Conservation (phyloP, 768 basidiomycete genomes). For the Mycena rebaudengoi region DNA sequence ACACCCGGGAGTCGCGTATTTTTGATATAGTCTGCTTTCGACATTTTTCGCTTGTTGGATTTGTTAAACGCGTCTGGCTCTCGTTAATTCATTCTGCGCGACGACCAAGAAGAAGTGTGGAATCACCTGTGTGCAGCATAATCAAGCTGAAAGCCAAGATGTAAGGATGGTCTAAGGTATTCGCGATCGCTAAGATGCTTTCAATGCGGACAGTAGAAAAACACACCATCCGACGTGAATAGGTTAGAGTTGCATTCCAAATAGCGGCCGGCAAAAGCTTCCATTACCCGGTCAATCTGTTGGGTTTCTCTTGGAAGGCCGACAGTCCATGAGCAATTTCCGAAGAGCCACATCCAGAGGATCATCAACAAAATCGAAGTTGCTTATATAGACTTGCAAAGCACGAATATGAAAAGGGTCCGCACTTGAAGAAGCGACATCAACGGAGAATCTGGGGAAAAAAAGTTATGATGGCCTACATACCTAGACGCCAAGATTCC, state of each 20-base stretch:
- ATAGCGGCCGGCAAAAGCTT: conserved; percentile 91
- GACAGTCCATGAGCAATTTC: conserved; percentile 88
- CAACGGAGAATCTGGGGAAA: no score
- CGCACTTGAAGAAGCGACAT: conserved; percentile 45
- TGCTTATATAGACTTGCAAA: conserved; percentile 73
- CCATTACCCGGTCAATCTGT: conserved; percentile 97
- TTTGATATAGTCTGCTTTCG: conserved; percentile 91
- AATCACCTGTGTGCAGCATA: conserved; percentile 98
- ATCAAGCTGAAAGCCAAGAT: conserved; percentile 97
- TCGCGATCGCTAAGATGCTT: background rate
- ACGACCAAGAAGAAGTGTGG: no score
- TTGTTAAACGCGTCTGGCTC: conserved; percentile 99
- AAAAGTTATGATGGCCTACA: no score
- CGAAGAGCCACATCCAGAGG: conserved; percentile 94
- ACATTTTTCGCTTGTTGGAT: conserved; percentile 98
- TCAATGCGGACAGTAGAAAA: background rate
- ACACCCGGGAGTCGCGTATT: conserved; percentile 92
- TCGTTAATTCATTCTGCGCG: no score
- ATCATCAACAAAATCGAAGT: conserved; percentile 81
- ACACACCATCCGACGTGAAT: conserved; percentile 78
- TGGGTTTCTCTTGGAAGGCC: conserved; percentile 95
- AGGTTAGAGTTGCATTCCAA: conserved; percentile 82
- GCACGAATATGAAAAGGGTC: conserved; percentile 77
- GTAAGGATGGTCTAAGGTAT: conserved; percentile 83
- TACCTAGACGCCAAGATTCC: conserved; percentile 85